These are phyloP conservation scores for Podosphaera fusca DNA, from an alignment of 2,329 filamentous ascomycete genomes.

Conservation along the genomic window DNA sequence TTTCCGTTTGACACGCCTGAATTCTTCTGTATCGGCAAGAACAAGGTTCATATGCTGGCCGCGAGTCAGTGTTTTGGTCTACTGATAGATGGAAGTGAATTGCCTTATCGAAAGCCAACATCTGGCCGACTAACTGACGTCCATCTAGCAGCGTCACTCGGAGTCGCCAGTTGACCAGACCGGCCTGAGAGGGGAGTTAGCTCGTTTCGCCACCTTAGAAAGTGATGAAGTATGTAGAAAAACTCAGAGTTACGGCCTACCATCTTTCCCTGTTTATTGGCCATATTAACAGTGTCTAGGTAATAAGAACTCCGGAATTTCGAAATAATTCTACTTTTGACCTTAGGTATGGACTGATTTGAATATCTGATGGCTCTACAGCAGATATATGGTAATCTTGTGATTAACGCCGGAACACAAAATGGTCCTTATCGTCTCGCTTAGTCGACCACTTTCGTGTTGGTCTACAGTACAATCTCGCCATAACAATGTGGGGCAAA, in stretches of 20 bases:
- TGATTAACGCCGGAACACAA: too few relatives aligned
- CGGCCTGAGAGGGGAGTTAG: constrained; percentile 28
- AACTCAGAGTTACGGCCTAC: constrained; percentile 34
- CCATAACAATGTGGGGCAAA: too few relatives aligned
- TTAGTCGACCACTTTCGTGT: too few relatives aligned
- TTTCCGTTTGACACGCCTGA: constrained; percentile 74
- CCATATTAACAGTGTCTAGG: constrained; percentile 26
- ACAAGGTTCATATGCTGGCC: constrained; percentile 94
- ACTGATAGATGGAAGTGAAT: neutral
- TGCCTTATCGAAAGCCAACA: constrained; percentile 97
- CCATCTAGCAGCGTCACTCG: constrained; percentile 86
- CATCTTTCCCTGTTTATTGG: constrained; percentile 99
- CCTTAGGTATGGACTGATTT: too few relatives aligned
- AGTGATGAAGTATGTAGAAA: constrained; percentile 30
- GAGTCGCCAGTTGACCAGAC: constrained; percentile 92
- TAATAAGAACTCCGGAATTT: too few relatives aligned
- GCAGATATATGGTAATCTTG: too few relatives aligned
- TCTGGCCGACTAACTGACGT: constrained; percentile 89
- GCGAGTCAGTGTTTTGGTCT: constrained; percentile 4
- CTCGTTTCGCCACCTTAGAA: constrained; percentile 8
- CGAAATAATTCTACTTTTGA: too few relatives aligned
- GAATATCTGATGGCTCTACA: too few relatives aligned
- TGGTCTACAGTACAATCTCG: too few relatives aligned
- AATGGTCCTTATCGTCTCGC: too few relatives aligned
- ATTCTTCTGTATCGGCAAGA: constrained; percentile 94